Evolutionary conservation across 139 green algal genomes (phyloP), one percentile per base, ranked within the genome.

Genomic region (Haematococcus sp.): DNA sequence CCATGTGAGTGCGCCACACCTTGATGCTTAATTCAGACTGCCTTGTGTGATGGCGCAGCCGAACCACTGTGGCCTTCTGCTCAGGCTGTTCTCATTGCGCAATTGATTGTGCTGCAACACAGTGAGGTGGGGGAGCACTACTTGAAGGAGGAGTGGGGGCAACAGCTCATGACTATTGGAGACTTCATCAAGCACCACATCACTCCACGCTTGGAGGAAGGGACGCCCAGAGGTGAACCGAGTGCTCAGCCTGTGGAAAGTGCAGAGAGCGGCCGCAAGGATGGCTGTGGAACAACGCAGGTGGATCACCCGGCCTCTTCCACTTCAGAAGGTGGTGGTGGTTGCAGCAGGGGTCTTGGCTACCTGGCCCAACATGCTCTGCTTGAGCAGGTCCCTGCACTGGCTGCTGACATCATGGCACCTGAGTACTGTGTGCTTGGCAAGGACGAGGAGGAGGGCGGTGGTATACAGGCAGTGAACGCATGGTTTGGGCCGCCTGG

Each of bases 291-390:
- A n/a, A n/a, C n/a, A n/a, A n/a, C n/a, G n/a, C n/a, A n/a, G n/a
- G n/a, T n/a, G n/a, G n/a, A n/a, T n/a, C n/a, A n/a, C n/a, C n/a
- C n/a, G n/a, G n/a, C n/a, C n/a, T n/a, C n/a, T n/a, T n/a, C n/a
- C n/a, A n/a, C n/a, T n/a, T n/a, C n/a, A n/a, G 54, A 61, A 61
- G 22, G 54, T 61, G 54, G 54, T 13, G 54, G 11, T 61, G 22
- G 22, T 4, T 52, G 58, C 58, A 46, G 34, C 59, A 43, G 65
- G 17, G 22, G 32, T 34, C n/a, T 60, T 19, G 88, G 80, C 25
- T 98, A 98, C 81, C 78, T 98, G 34, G 94, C 94, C 3, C 94
- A 98, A 83, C 94, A 98, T 74, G 76, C 86, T 4, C 84, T 98
- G 63, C 96, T 98, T 78, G 91, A 95, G 9, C 71, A 76, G 70